These are phyloP conservation scores for Epichloe sp. DNA, from an alignment of 2,329 filamentous ascomycete species.

Conservation along the genomic window DNA sequence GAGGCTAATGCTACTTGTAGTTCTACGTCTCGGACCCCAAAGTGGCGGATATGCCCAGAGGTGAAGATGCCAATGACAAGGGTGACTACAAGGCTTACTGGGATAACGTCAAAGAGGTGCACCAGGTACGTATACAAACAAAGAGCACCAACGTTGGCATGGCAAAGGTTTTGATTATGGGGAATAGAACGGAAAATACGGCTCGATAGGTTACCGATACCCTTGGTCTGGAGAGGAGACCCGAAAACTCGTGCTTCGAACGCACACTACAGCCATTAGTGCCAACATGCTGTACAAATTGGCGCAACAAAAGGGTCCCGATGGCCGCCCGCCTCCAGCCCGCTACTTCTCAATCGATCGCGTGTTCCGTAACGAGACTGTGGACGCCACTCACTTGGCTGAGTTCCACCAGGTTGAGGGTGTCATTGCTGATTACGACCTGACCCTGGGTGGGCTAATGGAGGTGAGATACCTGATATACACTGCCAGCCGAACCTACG, in stretches of 20 bases:
- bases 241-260: slow-evolving; percentile 73
- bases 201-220: slow-evolving; percentile 92
- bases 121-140: slow-evolving; percentile 35
- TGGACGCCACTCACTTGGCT: slow-evolving; percentile 90
- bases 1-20: background rate
- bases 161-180: background rate
- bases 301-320: slow-evolving; percentile 65
- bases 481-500: background rate
- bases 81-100: slow-evolving; percentile 75
- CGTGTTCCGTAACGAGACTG: slow-evolving; percentile 94
- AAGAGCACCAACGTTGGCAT: background rate
- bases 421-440: slow-evolving; percentile 90
- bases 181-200: slow-evolving; percentile 63
- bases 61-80: slow-evolving; percentile 33
- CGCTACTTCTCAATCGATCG: slow-evolving; percentile 97
- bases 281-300: slow-evolving; percentile 85
- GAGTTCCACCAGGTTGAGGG: slow-evolving; percentile 99
- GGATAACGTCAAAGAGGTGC: slow-evolving; percentile 75
- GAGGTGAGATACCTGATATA: slow-evolving; percentile 21
- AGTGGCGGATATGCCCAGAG: slow-evolving; percentile 50
- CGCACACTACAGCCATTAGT: slow-evolving; percentile 88
- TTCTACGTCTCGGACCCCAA: slow-evolving; percentile 94
- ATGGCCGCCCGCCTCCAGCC: slow-evolving; percentile 52
- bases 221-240: slow-evolving; percentile 85
- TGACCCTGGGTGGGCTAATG: slow-evolving; percentile 87